Evolutionary conservation across 371 early-diverging fungal genomes (phyloP), one percentile per base, ranked within the genome.

Genomic region (Zychaea mexicana): DNA sequence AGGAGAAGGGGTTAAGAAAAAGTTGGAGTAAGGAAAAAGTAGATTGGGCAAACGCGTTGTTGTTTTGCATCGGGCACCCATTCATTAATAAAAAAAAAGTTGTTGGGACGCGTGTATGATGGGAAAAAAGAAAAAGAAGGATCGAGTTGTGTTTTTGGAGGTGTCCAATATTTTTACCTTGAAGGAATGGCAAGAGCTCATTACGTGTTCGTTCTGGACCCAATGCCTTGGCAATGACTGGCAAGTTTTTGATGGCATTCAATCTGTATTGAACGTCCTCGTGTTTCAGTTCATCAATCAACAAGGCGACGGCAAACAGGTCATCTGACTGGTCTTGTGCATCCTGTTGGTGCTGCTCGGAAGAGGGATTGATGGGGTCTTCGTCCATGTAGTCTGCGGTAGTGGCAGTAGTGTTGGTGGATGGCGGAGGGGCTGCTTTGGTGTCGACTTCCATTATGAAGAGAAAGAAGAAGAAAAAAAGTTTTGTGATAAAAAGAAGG

Each of bases 281-380:
- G 81, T 96, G 96, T 82, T 97, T 97, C 60, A 98, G 88, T 79
- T 98, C 98, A 83, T 98, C 99, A 75, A 97, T 92, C 63, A 96
- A 78, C 52, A 93, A 87, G 55, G 96, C 96, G 57, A 97, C 92
- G 45, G 95, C 93, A 72, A 90, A 93, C 17, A 66, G 52, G 47
- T 76, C 78, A 65, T 74, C 70, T 60, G 67, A 57, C 15, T 64
- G 69, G 28, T 60, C 60, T 46, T 67, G 62, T 21, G 30, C 12
- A 2, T 58, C 28, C 24, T 42, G 33, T 53, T 54, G 62, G 38
- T 52, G 55, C 42, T 53, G 27, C 57, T 54, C 66, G n/a, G 47
- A 36, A 24, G 62, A 52, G 24, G 69, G 60, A 28, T 69, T 67
- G 62, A 74, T 72, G 21, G 77, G 73, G 64, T 81, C 81, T 62